These are phyloP conservation scores for Teratosphaeria pseudoeucalypti DNA, from an alignment of 2,329 filamentous ascomycete species.

Conservation along the genomic window DNA sequence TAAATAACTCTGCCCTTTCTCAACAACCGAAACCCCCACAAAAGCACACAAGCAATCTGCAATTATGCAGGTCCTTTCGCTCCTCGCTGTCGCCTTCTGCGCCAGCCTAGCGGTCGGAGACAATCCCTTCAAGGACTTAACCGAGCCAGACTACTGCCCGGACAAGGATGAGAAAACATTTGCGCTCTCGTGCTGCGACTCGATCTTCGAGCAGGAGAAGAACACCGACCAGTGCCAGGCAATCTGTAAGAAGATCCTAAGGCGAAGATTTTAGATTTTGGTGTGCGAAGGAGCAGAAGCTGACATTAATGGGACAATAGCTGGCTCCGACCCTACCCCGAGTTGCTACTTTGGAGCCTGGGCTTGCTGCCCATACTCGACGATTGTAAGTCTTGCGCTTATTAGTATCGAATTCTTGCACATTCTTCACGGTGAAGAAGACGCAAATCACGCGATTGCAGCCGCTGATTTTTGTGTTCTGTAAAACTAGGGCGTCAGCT, in stretches of 20 bases:
- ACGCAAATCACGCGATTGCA: no score
- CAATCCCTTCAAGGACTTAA: background rate
- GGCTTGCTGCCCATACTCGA: background rate
- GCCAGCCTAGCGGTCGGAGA: background rate
- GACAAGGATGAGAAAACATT: background rate
- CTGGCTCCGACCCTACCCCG: background rate
- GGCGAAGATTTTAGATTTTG: background rate
- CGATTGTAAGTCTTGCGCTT: background rate
- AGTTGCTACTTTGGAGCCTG: background rate
- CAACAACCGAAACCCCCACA: background rate
- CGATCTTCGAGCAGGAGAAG: background rate
- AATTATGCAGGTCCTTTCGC: background rate
- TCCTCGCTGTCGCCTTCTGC: background rate
- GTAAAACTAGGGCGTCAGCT: background rate
- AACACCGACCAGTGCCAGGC: background rate
- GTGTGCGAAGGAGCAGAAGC: background rate
- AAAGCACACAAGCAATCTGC: background rate
- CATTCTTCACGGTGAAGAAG: no score
- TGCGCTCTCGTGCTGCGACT: background rate
- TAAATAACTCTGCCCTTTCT: background rate
- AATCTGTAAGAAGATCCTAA: background rate
- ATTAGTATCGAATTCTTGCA: background rate
- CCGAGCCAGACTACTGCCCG: background rate
- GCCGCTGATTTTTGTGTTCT: background rate
- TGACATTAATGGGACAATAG: background rate